phyloP scores from a whole-genome alignment of 176 grass and related monocot genomes.

The Urochloa ruziziensis region DNA sequence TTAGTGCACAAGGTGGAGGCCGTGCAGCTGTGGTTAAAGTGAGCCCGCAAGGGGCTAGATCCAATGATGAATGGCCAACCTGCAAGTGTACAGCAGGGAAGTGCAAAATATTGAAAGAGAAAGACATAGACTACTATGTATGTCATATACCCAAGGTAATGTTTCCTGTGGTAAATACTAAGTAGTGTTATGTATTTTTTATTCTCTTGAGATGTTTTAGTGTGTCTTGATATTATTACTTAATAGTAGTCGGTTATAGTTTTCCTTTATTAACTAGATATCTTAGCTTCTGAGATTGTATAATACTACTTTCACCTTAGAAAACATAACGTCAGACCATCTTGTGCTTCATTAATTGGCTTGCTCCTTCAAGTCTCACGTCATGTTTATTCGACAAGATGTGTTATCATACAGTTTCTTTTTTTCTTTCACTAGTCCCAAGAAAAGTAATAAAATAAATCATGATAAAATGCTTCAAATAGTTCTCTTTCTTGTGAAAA shows the following conservation, averaged over 20 bases:
- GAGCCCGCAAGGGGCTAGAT: conserved; percentile 20
- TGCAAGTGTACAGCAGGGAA: conserved; percentile 65
- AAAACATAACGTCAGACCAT: too few species aligned
- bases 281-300: conserved; percentile 7
- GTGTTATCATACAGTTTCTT: neutral
- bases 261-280: neutral
- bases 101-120: conserved; percentile 24
- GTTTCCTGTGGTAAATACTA: neutral
- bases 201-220: neutral
- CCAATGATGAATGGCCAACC: neutral
- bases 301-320: neutral
- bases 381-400: too few species aligned
- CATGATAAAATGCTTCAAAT: neutral
- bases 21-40: conserved; percentile 21
- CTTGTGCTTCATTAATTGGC: too few species aligned
- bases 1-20: conserved; percentile 5
- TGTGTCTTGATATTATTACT: neutral
- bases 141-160: conserved; percentile 66
- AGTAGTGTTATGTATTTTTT: neutral
- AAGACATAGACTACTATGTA: conserved; percentile 40
- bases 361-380: too few species aligned
- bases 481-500: neutral
- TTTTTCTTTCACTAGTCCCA: neutral
- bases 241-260: too few species aligned
- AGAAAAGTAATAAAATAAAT: neutral